phyloP scores from a whole-genome alignment of 768 basidiomycete species.

The Candolleomyces eurysporus region DNA sequence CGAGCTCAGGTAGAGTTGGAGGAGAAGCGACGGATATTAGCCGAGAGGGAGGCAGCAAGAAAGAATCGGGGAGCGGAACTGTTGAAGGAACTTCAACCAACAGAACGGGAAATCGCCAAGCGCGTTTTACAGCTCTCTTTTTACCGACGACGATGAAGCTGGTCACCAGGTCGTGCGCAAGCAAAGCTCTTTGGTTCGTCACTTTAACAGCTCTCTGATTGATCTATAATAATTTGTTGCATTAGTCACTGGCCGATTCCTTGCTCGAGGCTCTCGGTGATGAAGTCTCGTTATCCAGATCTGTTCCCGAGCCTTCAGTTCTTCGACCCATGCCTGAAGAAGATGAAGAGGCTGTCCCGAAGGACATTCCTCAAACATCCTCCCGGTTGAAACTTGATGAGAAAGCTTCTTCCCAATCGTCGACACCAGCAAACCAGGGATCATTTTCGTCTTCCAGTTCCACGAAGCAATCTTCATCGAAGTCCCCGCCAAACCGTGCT shows the following conservation, averaged over 20 bases:
- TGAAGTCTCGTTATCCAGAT: slow-evolving; percentile 39
- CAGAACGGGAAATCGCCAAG: slow-evolving; percentile 66
- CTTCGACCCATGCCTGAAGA: slow-evolving; percentile 38
- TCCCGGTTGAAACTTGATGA: neutral
- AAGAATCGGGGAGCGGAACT: slow-evolving; percentile 52
- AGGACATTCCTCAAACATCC: neutral
- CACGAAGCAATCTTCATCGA: neutral
- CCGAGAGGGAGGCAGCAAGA: slow-evolving; percentile 59
- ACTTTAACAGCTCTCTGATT: slow-evolving; percentile 5
- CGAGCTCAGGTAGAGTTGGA: slow-evolving; percentile 63
- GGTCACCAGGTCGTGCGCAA: slow-evolving; percentile 51
- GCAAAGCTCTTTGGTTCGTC: slow-evolving; percentile 57
- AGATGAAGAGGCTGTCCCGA: neutral
- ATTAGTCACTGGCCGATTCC: slow-evolving; percentile 51
- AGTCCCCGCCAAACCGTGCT: slow-evolving; percentile 43
- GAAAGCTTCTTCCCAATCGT: neutral
- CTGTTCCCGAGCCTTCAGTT: slow-evolving; percentile 25
- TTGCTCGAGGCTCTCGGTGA: slow-evolving; percentile 55
- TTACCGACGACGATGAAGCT: slow-evolving; percentile 49
- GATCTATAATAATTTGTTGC: neutral
- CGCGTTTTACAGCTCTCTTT: slow-evolving; percentile 67
- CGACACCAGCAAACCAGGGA: neutral
- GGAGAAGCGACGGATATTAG: slow-evolving; percentile 46
- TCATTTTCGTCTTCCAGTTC: neutral
- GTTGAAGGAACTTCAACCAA: slow-evolving; percentile 52